Conservation (phyloP, 208 protist species). For the Polymyxa betae region DNA sequence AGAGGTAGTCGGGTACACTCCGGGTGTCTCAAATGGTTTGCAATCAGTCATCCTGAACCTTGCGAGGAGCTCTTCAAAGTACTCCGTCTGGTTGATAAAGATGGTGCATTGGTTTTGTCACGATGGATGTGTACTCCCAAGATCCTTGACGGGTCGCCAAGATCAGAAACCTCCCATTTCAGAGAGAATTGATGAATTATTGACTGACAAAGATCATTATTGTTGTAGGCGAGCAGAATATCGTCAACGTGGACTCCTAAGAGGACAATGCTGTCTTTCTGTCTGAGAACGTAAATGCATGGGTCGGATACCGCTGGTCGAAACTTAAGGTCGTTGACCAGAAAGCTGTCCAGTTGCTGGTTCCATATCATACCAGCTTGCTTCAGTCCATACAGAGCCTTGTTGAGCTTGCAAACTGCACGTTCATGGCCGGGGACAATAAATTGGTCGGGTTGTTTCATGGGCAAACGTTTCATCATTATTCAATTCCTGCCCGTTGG, state of each 20-base stretch:
- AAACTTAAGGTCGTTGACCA: not conserved
- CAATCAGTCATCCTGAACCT: not conserved
- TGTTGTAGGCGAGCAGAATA: not conserved
- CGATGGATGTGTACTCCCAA: not conserved
- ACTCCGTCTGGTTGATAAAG: not conserved
- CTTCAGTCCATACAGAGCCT: not conserved
- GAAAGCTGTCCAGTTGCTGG: not conserved
- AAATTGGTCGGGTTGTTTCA: not conserved
- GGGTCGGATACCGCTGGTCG: not conserved
- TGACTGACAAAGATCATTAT: not conserved
- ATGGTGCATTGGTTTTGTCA: no score
- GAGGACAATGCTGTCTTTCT: not conserved
- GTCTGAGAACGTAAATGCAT: not conserved
- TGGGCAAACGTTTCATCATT: not conserved
- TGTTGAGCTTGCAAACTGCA: not conserved
- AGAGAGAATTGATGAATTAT: not conserved
- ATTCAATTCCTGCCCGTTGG: not conserved
- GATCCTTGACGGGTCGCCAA: not conserved
- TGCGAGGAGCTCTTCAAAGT: not conserved
- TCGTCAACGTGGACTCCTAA: not conserved
- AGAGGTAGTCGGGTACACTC: not conserved
- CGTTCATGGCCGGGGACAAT: no score
- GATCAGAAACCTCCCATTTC: not conserved
- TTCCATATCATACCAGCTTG: not conserved
- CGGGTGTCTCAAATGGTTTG: not conserved